Evolutionary conservation across 1,139 yeast species (phyloP), one percentile per base, ranked within the genome.

Genomic region (Saccharomyces hybrid): DNA sequence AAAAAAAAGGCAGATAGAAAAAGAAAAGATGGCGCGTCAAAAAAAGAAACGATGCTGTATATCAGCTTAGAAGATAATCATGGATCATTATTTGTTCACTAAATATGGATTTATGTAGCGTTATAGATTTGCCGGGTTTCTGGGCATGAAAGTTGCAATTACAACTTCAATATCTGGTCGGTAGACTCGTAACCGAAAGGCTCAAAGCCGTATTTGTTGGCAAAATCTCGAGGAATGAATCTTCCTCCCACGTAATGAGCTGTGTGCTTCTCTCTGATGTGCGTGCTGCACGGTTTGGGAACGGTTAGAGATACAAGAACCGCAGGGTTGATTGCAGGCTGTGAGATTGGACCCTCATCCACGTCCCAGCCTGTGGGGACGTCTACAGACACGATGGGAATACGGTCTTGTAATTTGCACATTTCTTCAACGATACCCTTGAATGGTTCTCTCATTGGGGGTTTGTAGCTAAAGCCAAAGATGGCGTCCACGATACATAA

Each of bases 301-400:
- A 96, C 97, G 0, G 98, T 91, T 54, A 93, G 73, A 52, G 96
- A 87, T 7, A 93, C 82, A 54, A 93, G 74, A 61, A 83, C 82
- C 5, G 78, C 71, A 0, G 99, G 96, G 9, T 69, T 69, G 28
- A 76, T 64, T 16, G 72, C 64, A 3, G 79, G 77, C 29, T 76
- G 78, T 0, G 70, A 67, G 0, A 68, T 63, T 0, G 95, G 96
- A 0, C 99, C 99, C 4, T 77, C 66, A 65, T 93, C 96, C 5
- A 93, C 98, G 66, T 90, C 95, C 99, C 99, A 93, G 0, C 97
- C 96, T 0, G 96, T 86, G 0, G 99, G 99, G 46, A 91, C 83
- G 67, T 93, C 99, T 1, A 93, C 88, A 0, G 96, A 82, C 0
- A 88, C 81, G 2, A 91, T 79, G 0, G 89, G 90, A 0, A 70